These are phyloP conservation scores for Cystobasidium ongulense DNA, from an alignment of 768 basidiomycete species.

Conservation along the genomic window DNA sequence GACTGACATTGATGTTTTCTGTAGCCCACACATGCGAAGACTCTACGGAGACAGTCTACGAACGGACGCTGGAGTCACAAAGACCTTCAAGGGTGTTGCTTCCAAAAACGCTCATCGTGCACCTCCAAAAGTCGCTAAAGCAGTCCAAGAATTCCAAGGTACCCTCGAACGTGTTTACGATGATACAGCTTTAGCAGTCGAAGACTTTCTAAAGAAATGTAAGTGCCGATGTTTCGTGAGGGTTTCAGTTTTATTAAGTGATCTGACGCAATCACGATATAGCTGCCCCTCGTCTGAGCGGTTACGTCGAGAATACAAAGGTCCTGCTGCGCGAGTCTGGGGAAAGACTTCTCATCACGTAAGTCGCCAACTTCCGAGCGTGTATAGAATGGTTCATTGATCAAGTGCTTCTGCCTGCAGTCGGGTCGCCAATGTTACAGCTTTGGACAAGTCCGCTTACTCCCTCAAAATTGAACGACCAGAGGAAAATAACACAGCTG, in stretches of 20 bases:
- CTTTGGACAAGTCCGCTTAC: conserved; percentile 74
- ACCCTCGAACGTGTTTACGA: conserved; percentile 94
- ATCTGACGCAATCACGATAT: not conserved
- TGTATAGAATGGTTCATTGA: conserved; percentile 4
- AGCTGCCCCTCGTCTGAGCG: conserved; percentile 83
- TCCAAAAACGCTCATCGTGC: conserved; percentile 63
- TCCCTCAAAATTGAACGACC: conserved; percentile 57
- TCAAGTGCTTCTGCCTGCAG: conserved; percentile 45
- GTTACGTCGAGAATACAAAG: conserved; percentile 88
- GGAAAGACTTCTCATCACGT: conserved; percentile 88
- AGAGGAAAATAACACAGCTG: not conserved
- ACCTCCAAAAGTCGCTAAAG: conserved; percentile 60
- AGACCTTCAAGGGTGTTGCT: conserved; percentile 90
- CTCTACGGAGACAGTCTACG: conserved; percentile 87
- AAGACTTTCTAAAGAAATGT: conserved; percentile 90
- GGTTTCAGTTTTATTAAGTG: not conserved
- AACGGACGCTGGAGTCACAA: conserved; percentile 93
- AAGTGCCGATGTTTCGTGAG: conserved; percentile 43
- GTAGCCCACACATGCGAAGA: conserved; percentile 94
- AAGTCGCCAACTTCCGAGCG: conserved; percentile 43
- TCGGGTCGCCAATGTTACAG: conserved; percentile 70
- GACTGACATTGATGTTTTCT: not conserved
- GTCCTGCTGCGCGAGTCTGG: conserved; percentile 80
- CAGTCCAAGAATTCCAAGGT: conserved; percentile 81
- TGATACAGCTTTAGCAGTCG: conserved; percentile 82